These are phyloP conservation scores for Globisporangium nagaii DNA, from an alignment of 352 stramenopile species.

Conservation along the genomic window DNA sequence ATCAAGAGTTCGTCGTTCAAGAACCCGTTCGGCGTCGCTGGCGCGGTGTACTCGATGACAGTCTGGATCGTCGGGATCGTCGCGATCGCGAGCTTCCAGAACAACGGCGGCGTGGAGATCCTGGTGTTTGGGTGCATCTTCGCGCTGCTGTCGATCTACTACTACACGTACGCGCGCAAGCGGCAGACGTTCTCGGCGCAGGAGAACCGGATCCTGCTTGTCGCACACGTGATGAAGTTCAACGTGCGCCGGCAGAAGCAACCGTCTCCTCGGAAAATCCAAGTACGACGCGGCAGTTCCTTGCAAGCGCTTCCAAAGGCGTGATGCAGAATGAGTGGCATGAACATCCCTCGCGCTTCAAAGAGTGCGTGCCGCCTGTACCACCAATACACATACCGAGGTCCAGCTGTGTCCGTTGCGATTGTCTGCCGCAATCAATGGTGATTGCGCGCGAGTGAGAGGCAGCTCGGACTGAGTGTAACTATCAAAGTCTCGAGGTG, in stretches of 20 bases:
- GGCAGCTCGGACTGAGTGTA: too few species aligned
- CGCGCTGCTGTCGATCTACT: constrained; percentile 8
- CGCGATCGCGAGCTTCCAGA: constrained; percentile 10
- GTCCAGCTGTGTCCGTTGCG: too few species aligned
- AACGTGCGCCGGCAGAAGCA: constrained; percentile 6
- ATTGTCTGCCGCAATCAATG: too few species aligned
- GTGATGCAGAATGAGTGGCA: too few species aligned
- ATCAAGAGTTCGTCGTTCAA: constrained; percentile 19
- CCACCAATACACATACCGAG: too few species aligned
- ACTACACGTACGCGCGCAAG: constrained; percentile 12
- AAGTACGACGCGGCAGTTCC: too few species aligned
- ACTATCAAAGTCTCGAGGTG: too few species aligned
- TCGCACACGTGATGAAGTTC: constrained; percentile 23
- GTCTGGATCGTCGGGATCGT: constrained; percentile 9
- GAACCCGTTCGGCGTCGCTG: constrained; percentile 13
- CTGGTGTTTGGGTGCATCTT: not conserved
- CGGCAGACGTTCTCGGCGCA: constrained; percentile 17
- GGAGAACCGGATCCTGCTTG: constrained; percentile 19
- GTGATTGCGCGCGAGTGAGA: too few species aligned
- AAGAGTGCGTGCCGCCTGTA: too few species aligned
- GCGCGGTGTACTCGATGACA: constrained; percentile 15
- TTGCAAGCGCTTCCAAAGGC: too few species aligned
- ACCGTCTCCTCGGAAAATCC: too few species aligned
- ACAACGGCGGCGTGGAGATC: constrained; percentile 5
- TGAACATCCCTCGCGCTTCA: too few species aligned